These are phyloP conservation scores for Colletotrichum zoysiae DNA, from an alignment of 2,329 filamentous ascomycete genomes.

Conservation along the genomic window DNA sequence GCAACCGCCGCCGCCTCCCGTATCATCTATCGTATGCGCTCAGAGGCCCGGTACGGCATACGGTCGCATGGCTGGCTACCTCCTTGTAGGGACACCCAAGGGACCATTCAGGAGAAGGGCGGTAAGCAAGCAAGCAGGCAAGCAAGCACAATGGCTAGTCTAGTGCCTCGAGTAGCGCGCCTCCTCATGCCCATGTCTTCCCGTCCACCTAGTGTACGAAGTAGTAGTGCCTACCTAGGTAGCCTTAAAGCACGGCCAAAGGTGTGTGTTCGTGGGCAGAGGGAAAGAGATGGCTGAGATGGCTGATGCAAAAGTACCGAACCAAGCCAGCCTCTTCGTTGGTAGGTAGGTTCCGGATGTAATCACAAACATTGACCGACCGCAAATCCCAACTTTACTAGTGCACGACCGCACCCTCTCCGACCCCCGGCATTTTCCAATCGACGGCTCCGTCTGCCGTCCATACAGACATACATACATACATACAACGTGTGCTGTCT, in stretches of 20 bases:
- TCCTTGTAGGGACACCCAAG: conserved; percentile 5
- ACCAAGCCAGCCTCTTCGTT: conserved; percentile 16
- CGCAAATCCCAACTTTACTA: conserved; percentile 1
- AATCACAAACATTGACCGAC: conserved; percentile 26
- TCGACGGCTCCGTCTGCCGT: conserved; percentile 1
- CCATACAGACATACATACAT: conserved; percentile 10
- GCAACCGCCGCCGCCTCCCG: background rate
- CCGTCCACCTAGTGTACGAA: background rate
- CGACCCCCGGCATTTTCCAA: conserved; percentile 17
- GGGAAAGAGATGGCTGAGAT: background rate
- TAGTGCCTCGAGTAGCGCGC: conserved; percentile 16
- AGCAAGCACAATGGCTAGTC: conserved; percentile 15
- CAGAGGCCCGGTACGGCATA: conserved; percentile 24
- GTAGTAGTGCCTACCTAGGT: background rate
- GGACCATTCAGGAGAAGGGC: conserved; percentile 19
- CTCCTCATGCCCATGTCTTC: conserved; percentile 12
- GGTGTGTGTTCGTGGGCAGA: background rate
- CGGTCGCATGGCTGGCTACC: background rate
- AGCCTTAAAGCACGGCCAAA: background rate
- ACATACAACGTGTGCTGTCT: conserved; percentile 25
- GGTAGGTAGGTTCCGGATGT: conserved; percentile 1
- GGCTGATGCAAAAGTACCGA: conserved; percentile 36
- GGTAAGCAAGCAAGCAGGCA: conserved; percentile 26
- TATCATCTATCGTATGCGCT: conserved; percentile 15
- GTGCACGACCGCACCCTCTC: background rate